Base-by-base conservation (phyloP, 371 early-diverging fungal species). In the Rhizomucor miehei region DNA sequence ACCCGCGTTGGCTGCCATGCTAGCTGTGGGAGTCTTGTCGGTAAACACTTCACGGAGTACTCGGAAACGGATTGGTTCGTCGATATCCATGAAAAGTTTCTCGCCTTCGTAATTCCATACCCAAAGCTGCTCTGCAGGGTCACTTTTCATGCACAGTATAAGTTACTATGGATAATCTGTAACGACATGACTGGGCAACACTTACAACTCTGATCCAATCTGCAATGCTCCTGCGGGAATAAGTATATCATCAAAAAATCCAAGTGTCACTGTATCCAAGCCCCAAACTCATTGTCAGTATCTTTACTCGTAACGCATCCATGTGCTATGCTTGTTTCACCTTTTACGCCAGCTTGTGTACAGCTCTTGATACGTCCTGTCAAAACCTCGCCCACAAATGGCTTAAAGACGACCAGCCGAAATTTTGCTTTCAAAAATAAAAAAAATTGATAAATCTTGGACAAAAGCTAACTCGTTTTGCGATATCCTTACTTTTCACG, bases 201-300 rank as follows among this genome's bases (percentile, higher is more conserved):
- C 59, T 67, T 76, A 81, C 83, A 87, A 93, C 45, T 80, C 82
- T 12, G 84, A 76, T 40, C 80, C 81, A 1, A 62, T 55, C 43
- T 87, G 89, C 57, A 90, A 73, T 40, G 80, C 73, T 25, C 66
- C 67, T 9, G 82, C 75, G 1, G 95, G 92, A 37, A 97, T 88
- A 45, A 73, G 63, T 14, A 97, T 92, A 69, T 97, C 97, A 66
- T 93, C 92, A 66, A 97, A 96, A 59, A 95, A 97, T 12, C 87
- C 89, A 67, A 95, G 65, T 0, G 93, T 82, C 4, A 94, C 92
- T 86, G 52, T 16, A 48, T n/a, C n/a, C n/a, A n/a, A n/a, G n/a
- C n/a, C n/a, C n/a, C n/a, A 29, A 6, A 41, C 35, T 13, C 16
- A 51, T 37, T 25, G 34, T 44, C 17, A 44, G 6, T 25, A 14